phyloP scores from a whole-genome alignment of 2,329 filamentous ascomycete genomes.

The Grosmannia huntii region DNA sequence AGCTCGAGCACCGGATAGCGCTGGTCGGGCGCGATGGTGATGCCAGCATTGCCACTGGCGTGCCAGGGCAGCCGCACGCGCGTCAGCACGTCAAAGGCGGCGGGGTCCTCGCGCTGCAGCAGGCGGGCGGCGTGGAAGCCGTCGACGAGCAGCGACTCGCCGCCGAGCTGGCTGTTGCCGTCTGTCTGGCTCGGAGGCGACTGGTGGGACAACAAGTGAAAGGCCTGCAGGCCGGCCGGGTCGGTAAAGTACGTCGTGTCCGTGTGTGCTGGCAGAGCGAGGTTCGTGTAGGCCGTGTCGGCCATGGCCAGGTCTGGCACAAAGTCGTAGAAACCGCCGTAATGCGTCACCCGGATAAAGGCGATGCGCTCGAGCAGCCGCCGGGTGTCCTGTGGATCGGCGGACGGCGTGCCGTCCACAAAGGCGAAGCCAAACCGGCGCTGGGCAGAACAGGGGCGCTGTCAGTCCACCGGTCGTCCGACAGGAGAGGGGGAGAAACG shows the following conservation, averaged over 20 bases:
- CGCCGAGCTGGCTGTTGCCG: constrained; percentile 49
- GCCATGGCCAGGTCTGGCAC: constrained; percentile 77
- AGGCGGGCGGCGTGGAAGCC: constrained; percentile 61
- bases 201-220: constrained; percentile 79
- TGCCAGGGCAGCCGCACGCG: constrained; percentile 56
- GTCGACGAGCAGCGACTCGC: constrained; percentile 72
- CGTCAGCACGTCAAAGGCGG: constrained; percentile 45
- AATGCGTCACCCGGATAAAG: constrained; percentile 83
- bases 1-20: constrained; percentile 61
- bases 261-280: constrained; percentile 73
- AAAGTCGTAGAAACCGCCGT: constrained; percentile 72
- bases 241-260: constrained; percentile 96
- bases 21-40: constrained; percentile 61
- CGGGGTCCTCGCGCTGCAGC: constrained; percentile 39
- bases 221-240: constrained; percentile 79
- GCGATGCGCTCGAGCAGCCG: constrained; percentile 67
- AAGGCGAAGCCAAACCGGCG: constrained; percentile 63
- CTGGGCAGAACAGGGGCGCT: constrained; percentile 26
- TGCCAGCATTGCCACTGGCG: constrained; percentile 78
- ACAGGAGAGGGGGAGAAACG: neutral
- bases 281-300: constrained; percentile 83
- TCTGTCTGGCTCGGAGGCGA: constrained; percentile 23
- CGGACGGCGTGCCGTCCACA: constrained; percentile 52
- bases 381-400: constrained; percentile 58
- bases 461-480: neutral